These are phyloP conservation scores for Bullera alba DNA, from an alignment of 768 basidiomycete species.

Conservation along the genomic window DNA sequence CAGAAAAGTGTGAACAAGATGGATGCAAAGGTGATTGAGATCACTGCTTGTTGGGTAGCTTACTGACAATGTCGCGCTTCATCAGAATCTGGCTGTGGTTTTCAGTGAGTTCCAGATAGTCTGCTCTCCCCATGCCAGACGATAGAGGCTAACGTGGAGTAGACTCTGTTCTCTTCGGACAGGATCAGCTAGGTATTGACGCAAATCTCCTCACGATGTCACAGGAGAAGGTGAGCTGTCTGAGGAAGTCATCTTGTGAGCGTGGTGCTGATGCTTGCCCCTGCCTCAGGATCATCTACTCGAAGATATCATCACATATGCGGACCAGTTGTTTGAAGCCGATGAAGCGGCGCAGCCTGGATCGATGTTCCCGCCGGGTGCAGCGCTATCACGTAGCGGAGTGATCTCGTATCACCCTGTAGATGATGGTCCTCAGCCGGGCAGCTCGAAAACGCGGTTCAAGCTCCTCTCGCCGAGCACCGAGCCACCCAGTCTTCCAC, in stretches of 20 bases:
- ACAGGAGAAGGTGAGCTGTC: conserved; percentile 60
- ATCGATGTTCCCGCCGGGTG: conserved; percentile 20
- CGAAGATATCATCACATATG: conserved; percentile 75
- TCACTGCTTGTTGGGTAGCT: not conserved
- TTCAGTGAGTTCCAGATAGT: conserved; percentile 53
- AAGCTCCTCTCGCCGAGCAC: too few species aligned
- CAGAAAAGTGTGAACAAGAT: conserved; percentile 76
- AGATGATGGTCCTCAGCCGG: conserved; percentile 26
- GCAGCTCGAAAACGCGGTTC: conserved; percentile 29
- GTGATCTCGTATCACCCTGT: conserved; percentile 25
- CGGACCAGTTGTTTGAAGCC: conserved; percentile 48
- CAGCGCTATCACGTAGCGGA: conserved; percentile 23
- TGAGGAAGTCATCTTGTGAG: too few species aligned
- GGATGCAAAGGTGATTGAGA: conserved; percentile 56
- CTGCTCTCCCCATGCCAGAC: not conserved
- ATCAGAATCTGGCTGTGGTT: conserved; percentile 75
- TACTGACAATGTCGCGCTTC: not conserved
- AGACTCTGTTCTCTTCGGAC: conserved; percentile 72
- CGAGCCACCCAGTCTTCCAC: too few species aligned
- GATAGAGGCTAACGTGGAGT: not conserved
- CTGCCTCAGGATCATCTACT: conserved; percentile 58
- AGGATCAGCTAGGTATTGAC: conserved; percentile 76
- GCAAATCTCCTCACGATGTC: conserved; percentile 72
- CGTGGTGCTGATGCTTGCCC: not conserved
- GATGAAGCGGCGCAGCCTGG: conserved; percentile 19